phyloP scores from a whole-genome alignment of 371 early-diverging fungal species.

The Blakeslea trispora region DNA sequence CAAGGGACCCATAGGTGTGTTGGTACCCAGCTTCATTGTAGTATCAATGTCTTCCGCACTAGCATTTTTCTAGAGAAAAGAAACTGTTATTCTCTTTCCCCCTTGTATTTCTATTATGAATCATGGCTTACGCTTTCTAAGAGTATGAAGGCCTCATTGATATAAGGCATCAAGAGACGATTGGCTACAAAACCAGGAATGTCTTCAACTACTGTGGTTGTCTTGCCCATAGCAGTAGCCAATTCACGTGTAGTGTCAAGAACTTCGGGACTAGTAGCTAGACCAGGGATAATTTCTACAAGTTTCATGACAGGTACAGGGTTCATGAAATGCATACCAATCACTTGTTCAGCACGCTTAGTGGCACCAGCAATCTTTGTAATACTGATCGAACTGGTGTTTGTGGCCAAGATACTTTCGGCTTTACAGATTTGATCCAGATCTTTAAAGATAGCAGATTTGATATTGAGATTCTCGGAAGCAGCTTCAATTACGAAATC shows the following conservation, averaged over 20 bases:
- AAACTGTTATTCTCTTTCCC: slow-evolving; percentile 1
- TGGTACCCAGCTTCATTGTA: slow-evolving; percentile 97
- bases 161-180: slow-evolving; percentile 97
- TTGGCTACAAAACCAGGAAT: slow-evolving; percentile 98
- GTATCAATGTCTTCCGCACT: slow-evolving; percentile 96
- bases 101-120: no score
- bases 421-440: slow-evolving; percentile 70
- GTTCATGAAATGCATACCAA: slow-evolving; percentile 95
- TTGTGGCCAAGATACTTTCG: slow-evolving; percentile 91
- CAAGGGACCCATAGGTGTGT: slow-evolving; percentile 98
- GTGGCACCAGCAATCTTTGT: slow-evolving; percentile 95
- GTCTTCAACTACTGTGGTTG: slow-evolving; percentile 84
- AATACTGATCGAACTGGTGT: slow-evolving; percentile 94
- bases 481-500: slow-evolving; percentile 96
- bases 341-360: slow-evolving; percentile 79
- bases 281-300: slow-evolving; percentile 95
- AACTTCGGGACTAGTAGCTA: slow-evolving; percentile 78
- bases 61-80: slow-evolving; percentile 75
- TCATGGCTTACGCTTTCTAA: slow-evolving; percentile 83
- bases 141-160: slow-evolving; percentile 94
- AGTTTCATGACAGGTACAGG: slow-evolving; percentile 98
- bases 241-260: slow-evolving; percentile 73
- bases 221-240: slow-evolving; percentile 91
- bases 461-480: slow-evolving; percentile 89
- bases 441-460: slow-evolving; percentile 80